Percentiles rank a stretch among this genome's conserved stretches.
These are phyloP conservation scores for Neurospora sp. DNA, from an alignment of 495 filamentous ascomycete species.

Conservation along the genomic window DNA sequence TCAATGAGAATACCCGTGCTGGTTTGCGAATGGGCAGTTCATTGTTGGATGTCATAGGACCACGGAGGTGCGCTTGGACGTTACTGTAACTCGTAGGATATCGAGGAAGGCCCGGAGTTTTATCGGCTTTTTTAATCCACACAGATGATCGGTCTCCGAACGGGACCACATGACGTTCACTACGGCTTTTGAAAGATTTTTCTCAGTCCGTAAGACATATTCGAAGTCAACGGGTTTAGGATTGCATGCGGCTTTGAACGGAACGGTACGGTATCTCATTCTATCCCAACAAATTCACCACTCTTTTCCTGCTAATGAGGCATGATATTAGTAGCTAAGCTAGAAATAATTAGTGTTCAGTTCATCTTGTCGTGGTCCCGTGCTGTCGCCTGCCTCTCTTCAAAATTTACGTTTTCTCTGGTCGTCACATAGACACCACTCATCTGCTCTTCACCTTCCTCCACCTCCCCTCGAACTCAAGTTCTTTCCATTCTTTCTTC, in stretches of 20 bases:
- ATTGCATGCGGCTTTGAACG: not conserved
- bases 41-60: not conserved
- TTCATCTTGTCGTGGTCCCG: not conserved
- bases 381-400: not conserved
- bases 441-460: not conserved
- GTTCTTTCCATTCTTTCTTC: not conserved
- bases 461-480: not conserved
- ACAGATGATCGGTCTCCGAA: not conserved
- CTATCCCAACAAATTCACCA: not conserved
- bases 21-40: not conserved
- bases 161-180: not conserved
- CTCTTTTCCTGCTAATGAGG: not conserved
- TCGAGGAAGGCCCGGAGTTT: not conserved
- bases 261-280: not conserved
- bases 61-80: not conserved
- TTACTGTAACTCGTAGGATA: not conserved
- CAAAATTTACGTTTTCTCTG: not conserved
- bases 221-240: not conserved
- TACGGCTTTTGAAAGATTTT: not conserved
- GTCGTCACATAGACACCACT: not conserved
- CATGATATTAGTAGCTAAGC: not conserved
- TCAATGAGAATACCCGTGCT: not conserved
- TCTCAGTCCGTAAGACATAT: not conserved
- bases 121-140: not conserved
- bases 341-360: not conserved